phyloP scores from a whole-genome alignment of 2,329 filamentous ascomycete species.

The Basipetospora chlamydospora region DNA sequence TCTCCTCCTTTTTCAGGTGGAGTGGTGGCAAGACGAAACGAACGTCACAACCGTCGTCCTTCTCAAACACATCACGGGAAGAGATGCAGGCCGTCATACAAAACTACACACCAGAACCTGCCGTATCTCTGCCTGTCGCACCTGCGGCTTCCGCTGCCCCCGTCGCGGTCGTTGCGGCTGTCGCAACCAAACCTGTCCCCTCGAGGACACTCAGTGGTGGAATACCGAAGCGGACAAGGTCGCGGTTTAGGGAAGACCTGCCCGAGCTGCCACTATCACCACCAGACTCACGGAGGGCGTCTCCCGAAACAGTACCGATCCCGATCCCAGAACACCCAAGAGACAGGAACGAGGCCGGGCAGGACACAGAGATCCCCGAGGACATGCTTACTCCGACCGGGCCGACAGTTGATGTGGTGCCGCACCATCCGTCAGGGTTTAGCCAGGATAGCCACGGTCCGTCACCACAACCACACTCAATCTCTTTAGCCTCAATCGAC shows the following conservation, averaged over 20 bases:
- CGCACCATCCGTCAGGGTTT: background rate
- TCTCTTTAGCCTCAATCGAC: constrained; percentile 85
- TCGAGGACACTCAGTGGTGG: constrained; percentile 21
- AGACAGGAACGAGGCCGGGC: background rate
- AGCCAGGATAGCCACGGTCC: constrained; percentile 8
- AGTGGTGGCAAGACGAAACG: constrained; percentile 40
- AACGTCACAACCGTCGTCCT: constrained; percentile 53
- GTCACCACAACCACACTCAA: constrained; percentile 52
- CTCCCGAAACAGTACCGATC: constrained; percentile 55
- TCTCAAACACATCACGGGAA: constrained; percentile 81
- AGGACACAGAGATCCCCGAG: too few relatives aligned
- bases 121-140: background rate
- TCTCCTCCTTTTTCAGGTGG: constrained; percentile 65
- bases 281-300: constrained; percentile 66
- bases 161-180: background rate
- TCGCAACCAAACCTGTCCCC: constrained; percentile 13
- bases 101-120: constrained; percentile 3
- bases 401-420: background rate
- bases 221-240: constrained; percentile 65
- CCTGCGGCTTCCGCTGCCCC: background rate
- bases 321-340: background rate
- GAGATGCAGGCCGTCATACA: constrained; percentile 44
- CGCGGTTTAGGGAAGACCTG: constrained; percentile 83
- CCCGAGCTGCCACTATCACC: constrained; percentile 79
- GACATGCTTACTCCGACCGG: background rate